Evolutionary conservation across 768 basidiomycete species (phyloP), one percentile per base, ranked within the genome.

Genomic region (Podaxis sp.): DNA sequence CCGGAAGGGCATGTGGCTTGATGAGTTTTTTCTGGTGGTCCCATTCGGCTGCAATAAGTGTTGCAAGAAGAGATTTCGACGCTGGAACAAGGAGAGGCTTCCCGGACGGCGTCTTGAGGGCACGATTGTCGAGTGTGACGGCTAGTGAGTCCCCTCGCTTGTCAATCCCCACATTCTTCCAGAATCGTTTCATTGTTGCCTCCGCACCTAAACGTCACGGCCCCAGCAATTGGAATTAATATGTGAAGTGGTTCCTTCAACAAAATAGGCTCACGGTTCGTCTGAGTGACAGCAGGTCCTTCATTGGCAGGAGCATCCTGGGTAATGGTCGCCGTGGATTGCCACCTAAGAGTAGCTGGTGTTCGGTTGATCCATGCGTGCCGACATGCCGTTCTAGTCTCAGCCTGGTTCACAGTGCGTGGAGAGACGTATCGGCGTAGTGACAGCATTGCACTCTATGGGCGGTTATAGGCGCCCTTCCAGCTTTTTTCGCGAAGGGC

Each of bases 31-130:
- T 87, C 75, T 98, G 96, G 69, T 89, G 91, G 69, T 99, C 95
- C 97, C 97, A 99, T 77, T 99, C 97, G 60, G 91, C 83, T 19
- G 95, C 97, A 68, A 98, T 87, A 61, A 97, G 81, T 1, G 92
- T 80, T 1, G 96, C 94, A 22, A 91, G 80, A 29, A 96, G 76
- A 46, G 81, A 72, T 71, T 92, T 93, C 64, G 83, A 78, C 53
- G 76, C 73, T 0, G 95, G 95, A 13, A 98, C 68, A 38, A 87
- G 71, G 33, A 99, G 75, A 2, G 80, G 81, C 50, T 88, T 85
- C n/a, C 96, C 96, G 0, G 79, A 82, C 0, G 96, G 94, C 12
- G 96, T 98, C 74, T 93, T 96, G 61, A 99, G 80, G 0, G 91
- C 79, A 38, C 93, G 86, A 66, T 83, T 84, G 77, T 97, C 96